Evolutionary conservation across 2,329 filamentous ascomycete genomes (phyloP), one percentile per base, ranked within the genome.

Genomic region (Sarocladiaceae sp.): DNA sequence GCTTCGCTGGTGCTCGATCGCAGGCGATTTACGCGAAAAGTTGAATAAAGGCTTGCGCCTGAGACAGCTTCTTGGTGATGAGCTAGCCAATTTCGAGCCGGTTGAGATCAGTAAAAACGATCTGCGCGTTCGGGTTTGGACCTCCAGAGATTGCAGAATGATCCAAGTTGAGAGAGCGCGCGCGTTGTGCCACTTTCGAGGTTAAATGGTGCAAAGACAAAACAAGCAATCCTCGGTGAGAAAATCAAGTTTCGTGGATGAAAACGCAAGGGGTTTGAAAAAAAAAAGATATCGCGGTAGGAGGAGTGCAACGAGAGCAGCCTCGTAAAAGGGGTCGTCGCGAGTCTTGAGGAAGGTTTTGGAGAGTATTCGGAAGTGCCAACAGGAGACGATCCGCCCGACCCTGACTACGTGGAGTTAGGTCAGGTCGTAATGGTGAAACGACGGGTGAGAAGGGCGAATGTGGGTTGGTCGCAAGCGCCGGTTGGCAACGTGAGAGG

Each of bases 21-120:
- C 28, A 48, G 28, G 55, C 53, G 31, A 39, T 25, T 48, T 33
- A 31, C 36, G 50, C 52, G 25, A 50, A 51, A 36, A 47, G n/a
- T n/a, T 10, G 8, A 29, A 26, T 31, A 11, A 20, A 36, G 40
- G 33, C 13, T 39, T 37, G 25, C 25, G 20, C 37, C 33, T 13
- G 13, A 22, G 18, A 31, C 12, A 39, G n/a, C 20, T 25, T 6
- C 11, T 44, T 22, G 10, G 17, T 20, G 6, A 15, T 4, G 22
- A n/a, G n/a, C n/a, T n/a, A n/a, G n/a, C n/a, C n/a, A n/a, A n/a
- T n/a, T n/a, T n/a, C n/a, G n/a, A n/a, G n/a, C n/a, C n/a, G n/a
- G n/a, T n/a, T n/a, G n/a, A n/a, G n/a, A n/a, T n/a, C n/a, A n/a
- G n/a, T n/a, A n/a, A n/a, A n/a, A n/a, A n/a, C n/a, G n/a, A n/a